Evolutionary conservation across 495 filamentous ascomycete species (phyloP).

Genomic region (Neurospora sp.): DNA sequence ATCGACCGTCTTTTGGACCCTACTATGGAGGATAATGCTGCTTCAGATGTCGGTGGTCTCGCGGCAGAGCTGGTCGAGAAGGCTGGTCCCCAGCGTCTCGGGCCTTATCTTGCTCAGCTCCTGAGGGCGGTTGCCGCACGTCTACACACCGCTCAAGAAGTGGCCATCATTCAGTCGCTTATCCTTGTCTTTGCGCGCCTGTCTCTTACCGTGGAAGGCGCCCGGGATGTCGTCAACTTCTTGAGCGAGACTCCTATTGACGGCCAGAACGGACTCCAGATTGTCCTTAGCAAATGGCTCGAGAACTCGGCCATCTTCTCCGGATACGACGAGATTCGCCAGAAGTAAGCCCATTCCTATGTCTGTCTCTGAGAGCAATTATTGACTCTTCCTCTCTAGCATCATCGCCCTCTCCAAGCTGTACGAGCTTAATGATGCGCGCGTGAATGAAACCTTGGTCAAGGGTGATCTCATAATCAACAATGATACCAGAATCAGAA

Average conservation of each 20-base stretch:
- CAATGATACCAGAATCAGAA: slow-evolving; percentile 78
- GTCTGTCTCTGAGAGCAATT: background rate
- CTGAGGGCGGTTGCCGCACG: slow-evolving; percentile 83
- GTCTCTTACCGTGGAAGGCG: slow-evolving; percentile 54
- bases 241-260: slow-evolving; percentile 71
- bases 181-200: slow-evolving; percentile 92
- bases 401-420: slow-evolving; percentile 86
- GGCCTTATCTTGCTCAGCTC: slow-evolving; percentile 82
- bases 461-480: slow-evolving; percentile 85
- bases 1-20: slow-evolving; percentile 87
- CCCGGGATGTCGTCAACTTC: slow-evolving; percentile 87
- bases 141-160: slow-evolving; percentile 66
- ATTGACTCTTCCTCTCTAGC: slow-evolving; percentile 36
- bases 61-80: slow-evolving; percentile 93
- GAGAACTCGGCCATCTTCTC: slow-evolving; percentile 94
- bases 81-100: slow-evolving; percentile 78
- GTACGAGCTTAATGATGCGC: slow-evolving; percentile 76
- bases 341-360: slow-evolving; percentile 55
- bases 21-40: slow-evolving; percentile 74
- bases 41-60: slow-evolving; percentile 90
- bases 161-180: slow-evolving; percentile 78
- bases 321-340: slow-evolving; percentile 91
- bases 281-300: slow-evolving; percentile 90
- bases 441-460: slow-evolving; percentile 67
- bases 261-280: slow-evolving; percentile 64